These are phyloP conservation scores for Septoria petroselini DNA, from an alignment of 2,329 filamentous ascomycete species.

Conservation along the genomic window DNA sequence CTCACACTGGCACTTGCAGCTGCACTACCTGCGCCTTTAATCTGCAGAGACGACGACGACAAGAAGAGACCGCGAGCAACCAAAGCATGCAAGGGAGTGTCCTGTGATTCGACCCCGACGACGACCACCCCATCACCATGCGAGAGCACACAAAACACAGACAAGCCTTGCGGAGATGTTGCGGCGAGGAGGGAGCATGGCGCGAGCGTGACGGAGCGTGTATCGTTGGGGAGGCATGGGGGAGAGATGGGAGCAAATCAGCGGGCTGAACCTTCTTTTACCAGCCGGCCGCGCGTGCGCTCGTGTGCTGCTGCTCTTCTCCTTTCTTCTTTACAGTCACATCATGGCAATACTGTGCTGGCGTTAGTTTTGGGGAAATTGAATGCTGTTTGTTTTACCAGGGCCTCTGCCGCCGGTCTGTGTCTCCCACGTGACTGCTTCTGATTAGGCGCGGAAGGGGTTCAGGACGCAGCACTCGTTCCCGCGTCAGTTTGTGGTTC, in stretches of 20 bases:
- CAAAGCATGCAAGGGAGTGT: constrained; percentile 11
- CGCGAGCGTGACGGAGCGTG: constrained; percentile 7
- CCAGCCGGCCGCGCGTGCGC: constrained; percentile 11
- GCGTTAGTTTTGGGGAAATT: constrained; percentile 11
- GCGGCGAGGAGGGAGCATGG: neutral
- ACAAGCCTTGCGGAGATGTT: constrained; percentile 22
- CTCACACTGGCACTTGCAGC: constrained; percentile 13
- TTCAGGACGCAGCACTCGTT: no score
- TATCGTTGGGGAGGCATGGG: constrained; percentile 3
- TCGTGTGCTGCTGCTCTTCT: constrained; percentile 8
- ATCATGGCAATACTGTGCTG: constrained; percentile 17
- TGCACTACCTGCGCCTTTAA: constrained; percentile 12
- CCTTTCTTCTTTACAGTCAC: constrained; percentile 15
- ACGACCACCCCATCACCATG: constrained; percentile 6
- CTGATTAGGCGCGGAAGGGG: neutral
- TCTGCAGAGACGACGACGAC: constrained; percentile 12
- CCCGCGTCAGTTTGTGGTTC: neutral
- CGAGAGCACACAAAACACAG: no score
- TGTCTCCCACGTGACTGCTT: neutral
- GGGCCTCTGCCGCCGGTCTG: neutral
- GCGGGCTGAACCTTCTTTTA: constrained; percentile 21
- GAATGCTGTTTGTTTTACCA: constrained; percentile 7
- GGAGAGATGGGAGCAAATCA: constrained; percentile 15
- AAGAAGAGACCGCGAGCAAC: constrained; percentile 1
- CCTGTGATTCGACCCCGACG: neutral